Conservation (phyloP, 2,329 filamentous ascomycete genomes). For the Monilinia fructicola region DNA sequence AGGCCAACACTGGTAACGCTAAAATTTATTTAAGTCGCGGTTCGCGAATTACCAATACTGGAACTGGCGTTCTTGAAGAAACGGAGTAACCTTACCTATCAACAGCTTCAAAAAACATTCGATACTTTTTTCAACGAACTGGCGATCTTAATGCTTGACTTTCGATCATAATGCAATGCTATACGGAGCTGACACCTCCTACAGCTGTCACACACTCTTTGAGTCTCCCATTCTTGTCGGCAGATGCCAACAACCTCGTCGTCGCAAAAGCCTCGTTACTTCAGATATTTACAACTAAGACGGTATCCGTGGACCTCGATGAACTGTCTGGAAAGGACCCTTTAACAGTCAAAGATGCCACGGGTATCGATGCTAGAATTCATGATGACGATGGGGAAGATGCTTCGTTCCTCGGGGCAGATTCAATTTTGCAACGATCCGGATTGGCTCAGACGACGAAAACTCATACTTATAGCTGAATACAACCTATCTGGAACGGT, state of each 20-base stretch:
- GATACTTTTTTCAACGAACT: conserved; percentile 22
- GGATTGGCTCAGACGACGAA: conserved; percentile 70
- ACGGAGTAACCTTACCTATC: neutral
- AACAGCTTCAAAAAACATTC: conserved; percentile 13
- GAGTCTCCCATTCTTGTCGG: conserved; percentile 71
- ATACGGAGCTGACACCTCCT: conserved; percentile 91
- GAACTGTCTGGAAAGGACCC: conserved; percentile 29
- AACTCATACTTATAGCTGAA: conserved; percentile 82
- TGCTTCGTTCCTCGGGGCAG: conserved; percentile 63
- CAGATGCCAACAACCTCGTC: conserved; percentile 78
- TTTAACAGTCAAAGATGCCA: conserved; percentile 44
- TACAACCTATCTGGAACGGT: conserved; percentile 81
- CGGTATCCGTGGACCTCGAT: conserved; percentile 60
- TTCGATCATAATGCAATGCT: conserved; percentile 77
- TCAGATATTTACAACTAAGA: conserved; percentile 80
- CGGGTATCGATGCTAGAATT: conserved; percentile 51
- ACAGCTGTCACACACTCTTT: conserved; percentile 91
- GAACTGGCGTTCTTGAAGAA: neutral
- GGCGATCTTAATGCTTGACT: conserved; percentile 21
- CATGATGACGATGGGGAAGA: conserved; percentile 63
- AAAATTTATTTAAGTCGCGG: conserved; percentile 19
- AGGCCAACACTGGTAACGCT: conserved; percentile 2
- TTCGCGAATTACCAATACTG: conserved; percentile 13
- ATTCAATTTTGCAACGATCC: conserved; percentile 59
- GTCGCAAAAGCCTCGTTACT: conserved; percentile 91